Base-by-base conservation (phyloP, 371 early-diverging fungal species). In the Mucor irregularis region DNA sequence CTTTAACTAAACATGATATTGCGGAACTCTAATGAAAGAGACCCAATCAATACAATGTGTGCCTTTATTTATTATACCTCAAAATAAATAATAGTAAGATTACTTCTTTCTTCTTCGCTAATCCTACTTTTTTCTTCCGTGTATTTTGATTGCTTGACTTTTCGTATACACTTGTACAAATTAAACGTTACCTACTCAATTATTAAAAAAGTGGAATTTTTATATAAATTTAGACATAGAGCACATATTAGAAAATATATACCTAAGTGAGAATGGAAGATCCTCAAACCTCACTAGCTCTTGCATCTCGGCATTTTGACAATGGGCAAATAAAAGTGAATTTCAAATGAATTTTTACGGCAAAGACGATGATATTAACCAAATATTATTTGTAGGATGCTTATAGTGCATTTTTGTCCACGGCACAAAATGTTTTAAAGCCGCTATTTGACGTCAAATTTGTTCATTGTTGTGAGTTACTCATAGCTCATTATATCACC, bases 261-360 rank as follows among this genome's bases (percentile, higher is more conserved):
- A 34, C 13, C 29, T 40, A 42, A 35, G 16, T 13, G 13, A 14
- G 14, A 22, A 66, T 66, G 67, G 59, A 66, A 46, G 67, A 66
- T 55, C 52, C 53, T 38, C 48, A 62, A 33, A 53, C 55, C 56
- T 62, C 60, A 31, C 45, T 67, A 28, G 52, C 37, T 37, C 40
- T 49, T 48, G 68, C 63, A 48, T 58, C 59, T 25, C 56, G 37
- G 5, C 60, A 59, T 39, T 53, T 53, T 38, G 56, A 63, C 19
- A 59, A 56, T 50, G 68, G 68, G 6, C 59, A 62, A 44, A 67
- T 63, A 46, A 67, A 67, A 62, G 68, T 67, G 42, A 56, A 39
- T 19, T 43, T 33, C 21, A 6, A 14, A n/a, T 31, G 8, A 42
- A 16, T 35, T 26, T 19, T 22, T n/a, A 38, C 4, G n/a, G 7